A percentile compares a stretch with the other conserved stretches of the same genome.
Conservation (phyloP, 2,329 filamentous ascomycete genomes). For the Ophiocordyceps sinensis region DNA sequence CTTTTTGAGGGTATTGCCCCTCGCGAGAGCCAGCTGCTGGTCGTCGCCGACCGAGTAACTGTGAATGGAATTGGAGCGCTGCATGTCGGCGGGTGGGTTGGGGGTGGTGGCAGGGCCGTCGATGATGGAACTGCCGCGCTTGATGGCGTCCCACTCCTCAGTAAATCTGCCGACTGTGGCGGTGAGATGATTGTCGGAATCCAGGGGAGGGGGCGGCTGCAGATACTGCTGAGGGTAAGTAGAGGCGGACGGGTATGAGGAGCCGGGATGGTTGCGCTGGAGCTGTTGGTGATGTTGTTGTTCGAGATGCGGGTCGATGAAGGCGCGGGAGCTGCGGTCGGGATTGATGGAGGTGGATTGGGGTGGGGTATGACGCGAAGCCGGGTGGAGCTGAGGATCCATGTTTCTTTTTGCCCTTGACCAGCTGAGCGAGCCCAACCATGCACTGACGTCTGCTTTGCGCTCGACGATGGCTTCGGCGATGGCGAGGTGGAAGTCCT, state of each 20-base stretch:
- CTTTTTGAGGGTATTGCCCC: conserved; percentile 71
- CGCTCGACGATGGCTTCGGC: too few relatives aligned
- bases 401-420: conserved; percentile 6
- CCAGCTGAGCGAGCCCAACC: too few relatives aligned
- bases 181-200: not conserved
- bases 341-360: conserved; percentile 2
- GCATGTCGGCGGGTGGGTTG: conserved; percentile 23
- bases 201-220: not conserved
- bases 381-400: conserved; percentile 11
- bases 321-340: conserved; percentile 7
- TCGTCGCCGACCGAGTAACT: conserved; percentile 35
- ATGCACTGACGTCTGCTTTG: too few relatives aligned
- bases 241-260: not conserved
- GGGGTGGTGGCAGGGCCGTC: conserved; percentile 24
- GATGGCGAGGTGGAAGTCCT: too few relatives aligned
- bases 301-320: not conserved
- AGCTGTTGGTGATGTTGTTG: not conserved
- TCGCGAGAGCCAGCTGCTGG: conserved; percentile 25
- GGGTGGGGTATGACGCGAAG: conserved; percentile 6
- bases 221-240: not conserved
- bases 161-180: conserved; percentile 37
- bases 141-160: conserved; percentile 58
- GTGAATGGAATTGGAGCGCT: conserved; percentile 47
- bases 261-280: not conserved
- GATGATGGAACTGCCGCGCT: conserved; percentile 50